phyloP scores from a whole-genome alignment of 441 rosid genomes.

The Bocquillonia castaneifolia region DNA sequence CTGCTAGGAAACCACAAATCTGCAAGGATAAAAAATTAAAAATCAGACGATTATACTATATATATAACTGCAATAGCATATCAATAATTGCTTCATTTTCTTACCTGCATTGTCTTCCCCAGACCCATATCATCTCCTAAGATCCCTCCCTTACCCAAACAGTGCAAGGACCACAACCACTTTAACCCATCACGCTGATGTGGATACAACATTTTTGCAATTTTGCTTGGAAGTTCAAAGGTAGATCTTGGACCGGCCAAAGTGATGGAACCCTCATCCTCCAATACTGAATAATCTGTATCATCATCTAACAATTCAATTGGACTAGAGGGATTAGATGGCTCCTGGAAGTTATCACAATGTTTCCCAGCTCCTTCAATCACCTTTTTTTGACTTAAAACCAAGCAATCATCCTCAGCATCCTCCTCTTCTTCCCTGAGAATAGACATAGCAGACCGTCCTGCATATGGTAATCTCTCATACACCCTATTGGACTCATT shows the following conservation, averaged over 20 bases:
- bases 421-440: slow-evolving; percentile 35
- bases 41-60: slow-evolving; percentile 16
- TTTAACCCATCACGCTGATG: slow-evolving; percentile 87
- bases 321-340: slow-evolving; percentile 23
- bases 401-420: slow-evolving; percentile 42
- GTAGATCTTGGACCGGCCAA: slow-evolving; percentile 46
- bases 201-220: slow-evolving; percentile 65
- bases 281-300: slow-evolving; percentile 29
- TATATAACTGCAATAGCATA: slow-evolving; percentile 3
- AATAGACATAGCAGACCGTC: slow-evolving; percentile 34
- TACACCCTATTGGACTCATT: slow-evolving; percentile 25
- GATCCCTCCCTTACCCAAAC: slow-evolving; percentile 87
- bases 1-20: slow-evolving; percentile 91
- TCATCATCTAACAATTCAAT: slow-evolving; percentile 29
- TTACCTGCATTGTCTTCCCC: slow-evolving; percentile 99
- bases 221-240: slow-evolving; percentile 48
- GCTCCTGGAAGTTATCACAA: slow-evolving; percentile 25
- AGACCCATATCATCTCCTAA: slow-evolving; percentile 98
- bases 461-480: slow-evolving; percentile 38
- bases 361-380: slow-evolving; percentile 26
- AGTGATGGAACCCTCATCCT: slow-evolving; percentile 47
- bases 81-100: slow-evolving; percentile 5
- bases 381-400: slow-evolving; percentile 34
- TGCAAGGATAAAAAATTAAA: slow-evolving; percentile 29
- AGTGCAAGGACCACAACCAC: slow-evolving; percentile 95